phyloP scores from a whole-genome alignment of 192 early-diverging fungal species.

The Podila clonocystis region DNA sequence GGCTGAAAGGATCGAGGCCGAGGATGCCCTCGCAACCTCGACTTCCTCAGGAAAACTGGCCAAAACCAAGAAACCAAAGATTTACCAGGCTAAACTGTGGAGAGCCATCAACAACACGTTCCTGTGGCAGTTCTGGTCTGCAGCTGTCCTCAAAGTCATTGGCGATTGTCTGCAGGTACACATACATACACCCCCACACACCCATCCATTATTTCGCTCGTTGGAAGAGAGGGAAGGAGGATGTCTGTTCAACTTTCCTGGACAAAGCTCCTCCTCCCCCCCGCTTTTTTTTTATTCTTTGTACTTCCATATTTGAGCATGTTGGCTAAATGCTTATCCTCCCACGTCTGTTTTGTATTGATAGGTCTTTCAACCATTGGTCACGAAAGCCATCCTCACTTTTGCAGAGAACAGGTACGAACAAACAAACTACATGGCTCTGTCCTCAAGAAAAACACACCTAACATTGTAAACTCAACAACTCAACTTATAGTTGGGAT shows the following conservation, averaged over 20 bases:
- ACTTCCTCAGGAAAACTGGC: not conserved
- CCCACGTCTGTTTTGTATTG: not conserved
- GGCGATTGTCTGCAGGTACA: constrained; percentile 51
- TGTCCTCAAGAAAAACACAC: not conserved
- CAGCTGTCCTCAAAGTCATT: constrained; percentile 42
- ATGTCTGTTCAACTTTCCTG: not conserved
- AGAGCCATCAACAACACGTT: constrained; percentile 54
- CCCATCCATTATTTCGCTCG: constrained; percentile 6
- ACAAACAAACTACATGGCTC: not conserved
- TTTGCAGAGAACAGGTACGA: constrained; percentile 35
- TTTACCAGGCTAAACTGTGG: constrained; percentile 48
- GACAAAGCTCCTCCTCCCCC: constrained; percentile 5
- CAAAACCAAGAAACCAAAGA: constrained; percentile 15
- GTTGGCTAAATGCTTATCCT: not conserved
- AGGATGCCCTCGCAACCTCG: not conserved
- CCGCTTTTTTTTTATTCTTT: not conserved
- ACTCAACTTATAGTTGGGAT: constrained; percentile 1
- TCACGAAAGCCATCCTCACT: constrained; percentile 40
- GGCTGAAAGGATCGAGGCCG: constrained; percentile 5
- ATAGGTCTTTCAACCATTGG: constrained; percentile 45
- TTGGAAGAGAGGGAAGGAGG: not conserved
- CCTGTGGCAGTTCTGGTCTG: constrained; percentile 51
- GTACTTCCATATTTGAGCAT: too few relatives aligned
- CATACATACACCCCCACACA: not conserved
- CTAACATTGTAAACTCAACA: constrained; percentile 5